Evolutionary conservation across 768 basidiomycete genomes (phyloP).

Genomic region (Phlebiopsis flavidoalba): DNA sequence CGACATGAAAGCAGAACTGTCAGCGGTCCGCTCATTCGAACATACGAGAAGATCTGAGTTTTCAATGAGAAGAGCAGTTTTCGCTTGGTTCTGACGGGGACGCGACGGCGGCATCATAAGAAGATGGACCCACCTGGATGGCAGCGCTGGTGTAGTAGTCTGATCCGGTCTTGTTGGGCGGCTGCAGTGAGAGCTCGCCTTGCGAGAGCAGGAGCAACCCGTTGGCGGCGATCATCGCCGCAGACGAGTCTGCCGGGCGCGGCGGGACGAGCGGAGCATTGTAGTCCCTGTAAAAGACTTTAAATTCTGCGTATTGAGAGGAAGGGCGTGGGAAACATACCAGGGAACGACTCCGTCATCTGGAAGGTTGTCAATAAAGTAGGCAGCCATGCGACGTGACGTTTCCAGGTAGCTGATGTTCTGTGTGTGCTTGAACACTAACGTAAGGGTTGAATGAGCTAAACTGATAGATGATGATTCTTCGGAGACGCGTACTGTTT

Average conservation of each 20-base stretch:
- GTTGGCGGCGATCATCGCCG: conserved; percentile 57
- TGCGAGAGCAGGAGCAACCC: conserved; percentile 54
- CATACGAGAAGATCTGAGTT: not conserved
- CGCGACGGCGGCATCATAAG: not conserved
- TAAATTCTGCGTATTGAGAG: not conserved
- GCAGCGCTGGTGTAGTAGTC: conserved; percentile 44
- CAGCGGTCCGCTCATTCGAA: not conserved
- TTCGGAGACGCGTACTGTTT: conserved; percentile 43
- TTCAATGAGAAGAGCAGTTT: not conserved
- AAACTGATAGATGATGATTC: not conserved
- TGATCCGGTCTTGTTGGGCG: conserved; percentile 24
- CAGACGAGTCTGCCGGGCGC: conserved; percentile 64
- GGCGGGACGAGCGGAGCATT: conserved; percentile 56
- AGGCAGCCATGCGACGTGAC: conserved; percentile 50
- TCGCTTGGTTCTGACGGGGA: not conserved
- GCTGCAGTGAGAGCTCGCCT: conserved; percentile 30
- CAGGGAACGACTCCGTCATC: conserved; percentile 63
- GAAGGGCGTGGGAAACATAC: conserved; percentile 28
- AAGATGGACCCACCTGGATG: conserved; percentile 33
- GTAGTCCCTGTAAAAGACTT: conserved; percentile 51
- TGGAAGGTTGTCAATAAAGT: conserved; percentile 58
- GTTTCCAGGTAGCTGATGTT: conserved; percentile 51
- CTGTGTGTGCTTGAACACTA: conserved; percentile 58
- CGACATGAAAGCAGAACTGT: not conserved
- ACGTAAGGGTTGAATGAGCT: not conserved